Percentiles rank a stretch among this genome's conserved stretches.
These are phyloP conservation scores for Citrus sinensis DNA, from an alignment of 345 rosid genomes.

Conservation along the genomic window DVS_A1.0 CM039164.1:28486501-28487000, in stretches of 20 bases:
- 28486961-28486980: conserved; percentile 26
- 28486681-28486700: conserved; percentile 27
- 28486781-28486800: background rate
- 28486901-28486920: conserved; percentile 3
- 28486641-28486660: background rate
- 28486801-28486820: conserved; percentile 25
- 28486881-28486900: background rate
- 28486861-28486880: background rate
- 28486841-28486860: conserved; percentile 25
- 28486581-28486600: background rate
- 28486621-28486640: no score
- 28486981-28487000: conserved; percentile 8
- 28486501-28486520: conserved; percentile 8
- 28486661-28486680: conserved; percentile 22
- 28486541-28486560: conserved; percentile 1
- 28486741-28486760: background rate
- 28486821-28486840: conserved; percentile 32
- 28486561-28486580: background rate
- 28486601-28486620: background rate
- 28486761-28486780: background rate
- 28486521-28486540: conserved; percentile 5
- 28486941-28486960: conserved; percentile 13
- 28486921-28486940: conserved; percentile 2
- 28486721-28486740: background rate
- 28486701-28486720: background rate